Evolutionary conservation across 495 filamentous ascomycete species (phyloP).

Genomic region (Polyplosphaeria fusca): DNA sequence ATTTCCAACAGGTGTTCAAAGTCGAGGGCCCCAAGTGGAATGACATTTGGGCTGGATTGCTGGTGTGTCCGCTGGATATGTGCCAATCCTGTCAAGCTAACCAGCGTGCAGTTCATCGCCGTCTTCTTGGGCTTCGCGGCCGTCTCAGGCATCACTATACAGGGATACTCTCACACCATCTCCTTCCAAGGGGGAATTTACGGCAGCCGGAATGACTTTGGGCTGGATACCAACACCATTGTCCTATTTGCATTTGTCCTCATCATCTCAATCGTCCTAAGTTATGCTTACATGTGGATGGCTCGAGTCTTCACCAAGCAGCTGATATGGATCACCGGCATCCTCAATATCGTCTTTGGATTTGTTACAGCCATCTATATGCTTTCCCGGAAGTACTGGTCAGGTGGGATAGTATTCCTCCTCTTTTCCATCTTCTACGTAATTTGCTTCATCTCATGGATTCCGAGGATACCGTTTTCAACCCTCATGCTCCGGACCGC

Average conservation of each 20-base stretch:
- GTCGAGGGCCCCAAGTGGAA: slow-evolving; percentile 81
- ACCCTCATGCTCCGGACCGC: slow-evolving; percentile 83
- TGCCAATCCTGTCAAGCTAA: background rate
- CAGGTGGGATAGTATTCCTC: slow-evolving; percentile 81
- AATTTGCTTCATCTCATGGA: slow-evolving; percentile 79
- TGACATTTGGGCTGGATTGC: slow-evolving; percentile 79
- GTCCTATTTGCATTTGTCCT: slow-evolving; percentile 79
- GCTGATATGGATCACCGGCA: slow-evolving; percentile 55
- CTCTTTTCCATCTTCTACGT: slow-evolving; percentile 76
- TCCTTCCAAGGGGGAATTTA: slow-evolving; percentile 75
- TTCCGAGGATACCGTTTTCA: slow-evolving; percentile 81
- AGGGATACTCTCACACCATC: slow-evolving; percentile 62
- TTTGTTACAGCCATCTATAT: slow-evolving; percentile 68
- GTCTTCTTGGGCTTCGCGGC: slow-evolving; percentile 74
- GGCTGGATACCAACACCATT: slow-evolving; percentile 78
- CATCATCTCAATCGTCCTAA: slow-evolving; percentile 65
- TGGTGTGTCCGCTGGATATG: slow-evolving; percentile 51
- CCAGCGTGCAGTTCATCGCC: slow-evolving; percentile 59
- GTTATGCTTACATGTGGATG: slow-evolving; percentile 69
- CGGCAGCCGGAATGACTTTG: slow-evolving; percentile 59
- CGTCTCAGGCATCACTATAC: slow-evolving; percentile 71
- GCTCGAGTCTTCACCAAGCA: slow-evolving; percentile 82
- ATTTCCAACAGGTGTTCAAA: slow-evolving; percentile 77
- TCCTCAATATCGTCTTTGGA: slow-evolving; percentile 48
- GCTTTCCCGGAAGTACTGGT: slow-evolving; percentile 64